phyloP scores from a whole-genome alignment of 257 asterid genomes.

The Salvia miltiorrhiza region DNA sequence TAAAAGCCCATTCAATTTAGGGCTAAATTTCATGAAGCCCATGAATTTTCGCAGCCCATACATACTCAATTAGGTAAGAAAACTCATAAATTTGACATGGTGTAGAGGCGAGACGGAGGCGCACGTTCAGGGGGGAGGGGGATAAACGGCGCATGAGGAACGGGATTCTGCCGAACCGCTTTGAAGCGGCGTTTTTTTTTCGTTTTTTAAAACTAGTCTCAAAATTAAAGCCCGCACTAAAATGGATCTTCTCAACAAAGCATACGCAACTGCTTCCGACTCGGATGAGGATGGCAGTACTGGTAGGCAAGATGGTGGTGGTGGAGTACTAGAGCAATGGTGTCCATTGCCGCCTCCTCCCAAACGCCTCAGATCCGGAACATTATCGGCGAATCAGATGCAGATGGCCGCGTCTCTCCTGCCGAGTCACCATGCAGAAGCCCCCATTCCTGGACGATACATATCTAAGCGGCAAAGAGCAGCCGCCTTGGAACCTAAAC shows the following conservation, averaged over 20 bases:
- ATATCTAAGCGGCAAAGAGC: slow-evolving; percentile 84
- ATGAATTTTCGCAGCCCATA: no score
- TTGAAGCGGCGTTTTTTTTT: no score
- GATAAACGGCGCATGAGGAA: no score
- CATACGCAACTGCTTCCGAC: slow-evolving; percentile 58
- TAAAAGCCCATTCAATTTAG: no score
- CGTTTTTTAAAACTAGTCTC: no score
- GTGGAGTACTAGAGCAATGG: slow-evolving; percentile 6
- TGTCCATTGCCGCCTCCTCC: slow-evolving; percentile 22
- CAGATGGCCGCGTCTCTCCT: slow-evolving; percentile 16
- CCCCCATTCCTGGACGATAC: slow-evolving; percentile 70
- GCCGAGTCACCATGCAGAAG: slow-evolving; percentile 29
- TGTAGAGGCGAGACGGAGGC: no score
- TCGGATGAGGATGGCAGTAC: slow-evolving; percentile 38
- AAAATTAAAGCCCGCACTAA: background rate
- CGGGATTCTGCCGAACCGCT: no score
- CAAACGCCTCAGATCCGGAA: slow-evolving; percentile 36
- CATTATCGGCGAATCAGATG: background rate
- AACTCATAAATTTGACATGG: no score
- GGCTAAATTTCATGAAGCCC: no score
- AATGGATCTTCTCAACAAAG: slow-evolving; percentile 74
- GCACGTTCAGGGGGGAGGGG: no score
- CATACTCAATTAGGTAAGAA: no score
- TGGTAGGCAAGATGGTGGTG: background rate
- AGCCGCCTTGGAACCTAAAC: slow-evolving; percentile 23